These are phyloP conservation scores for Scenedesmus sp. DNA, from an alignment of 163 green algal genomes.

Conservation along the genomic window DNA sequence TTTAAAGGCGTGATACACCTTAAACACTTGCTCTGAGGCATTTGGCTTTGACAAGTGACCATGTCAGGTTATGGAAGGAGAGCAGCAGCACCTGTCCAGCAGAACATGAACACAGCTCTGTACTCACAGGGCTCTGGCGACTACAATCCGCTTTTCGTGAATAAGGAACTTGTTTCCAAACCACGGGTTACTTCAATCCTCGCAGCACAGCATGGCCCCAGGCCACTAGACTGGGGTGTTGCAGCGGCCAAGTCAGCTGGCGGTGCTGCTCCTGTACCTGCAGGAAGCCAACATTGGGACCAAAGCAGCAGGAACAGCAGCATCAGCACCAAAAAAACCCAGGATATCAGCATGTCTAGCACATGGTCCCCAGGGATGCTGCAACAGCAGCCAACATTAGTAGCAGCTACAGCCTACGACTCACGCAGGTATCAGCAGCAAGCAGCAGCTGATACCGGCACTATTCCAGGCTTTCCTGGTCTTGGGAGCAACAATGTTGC, in stretches of 20 bases:
- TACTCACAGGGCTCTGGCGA: not conserved
- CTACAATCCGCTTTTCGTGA: not conserved
- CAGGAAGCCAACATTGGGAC: not conserved
- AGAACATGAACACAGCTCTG: not conserved
- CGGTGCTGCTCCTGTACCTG: not conserved
- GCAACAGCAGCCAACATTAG: not conserved
- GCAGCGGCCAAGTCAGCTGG: not conserved
- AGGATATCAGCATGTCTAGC: not conserved
- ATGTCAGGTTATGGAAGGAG: conserved; percentile 1
- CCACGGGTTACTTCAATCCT: not conserved
- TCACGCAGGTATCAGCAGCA: not conserved
- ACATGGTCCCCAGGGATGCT: not conserved
- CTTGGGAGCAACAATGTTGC: not conserved
- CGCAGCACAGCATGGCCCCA: not conserved
- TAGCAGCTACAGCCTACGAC: not conserved
- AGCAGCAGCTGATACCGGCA: not conserved
- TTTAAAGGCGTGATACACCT: too few species aligned
- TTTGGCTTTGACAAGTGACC: too few species aligned
- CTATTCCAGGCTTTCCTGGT: not conserved
- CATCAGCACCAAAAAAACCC: not conserved
- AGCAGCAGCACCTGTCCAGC: not conserved
- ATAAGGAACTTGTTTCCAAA: not conserved
- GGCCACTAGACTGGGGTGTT: not conserved
- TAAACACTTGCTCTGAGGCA: too few species aligned
- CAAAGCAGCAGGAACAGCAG: conserved; percentile 3